Evolutionary conservation across 1,139 yeast genomes (phyloP), one percentile per base, ranked within the genome.

Genomic region (Saccharomyces hybrid): DNA sequence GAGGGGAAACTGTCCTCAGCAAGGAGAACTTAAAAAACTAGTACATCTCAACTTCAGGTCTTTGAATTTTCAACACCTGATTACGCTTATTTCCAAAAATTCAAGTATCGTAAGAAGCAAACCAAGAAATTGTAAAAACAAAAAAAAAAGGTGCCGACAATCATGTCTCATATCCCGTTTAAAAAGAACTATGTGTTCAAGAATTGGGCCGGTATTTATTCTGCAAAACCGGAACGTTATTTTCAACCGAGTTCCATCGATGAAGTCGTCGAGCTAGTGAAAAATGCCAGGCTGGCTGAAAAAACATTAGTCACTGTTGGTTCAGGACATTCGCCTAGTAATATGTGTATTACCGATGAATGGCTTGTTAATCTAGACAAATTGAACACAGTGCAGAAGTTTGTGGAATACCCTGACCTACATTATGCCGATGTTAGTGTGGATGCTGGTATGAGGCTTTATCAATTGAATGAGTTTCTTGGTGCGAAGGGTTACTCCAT

Each of bases 301-400:
- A 85, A 82, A 61, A 88, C 96, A 16, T 74, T 93, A 56, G 86
- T 88, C 78, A 82, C 89, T 2, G 93, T 88, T 7, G 99, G 99
- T 0, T 84, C 96, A 0, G 97, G 97, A 32, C 98, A 93, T 68
- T 90, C 98, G 5, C 99, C 99, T 0, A 86, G 95, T 50, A 91
- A 84, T 66, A 73, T 93, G 72, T 89, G 97, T 52, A 86, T 90
- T 86, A 87, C 97, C 2, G 73, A 73, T 31, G 95, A 88, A 56
- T 91, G 97, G 97, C 73, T 93, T 47, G 81, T 96, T 61, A 91
- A 88, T 69, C 77, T 93, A 65, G 99, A 93, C 71, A 81, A 81
- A 59, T 79, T 87, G 70, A 81, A 83, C 68, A 67, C 70, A 26
- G 80, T 88, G 14, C 62, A 85, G 26, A 78, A 78, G 3, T 63